phyloP scores from a whole-genome alignment of 495 filamentous ascomycete species.

The Tuber magnatum region DNA sequence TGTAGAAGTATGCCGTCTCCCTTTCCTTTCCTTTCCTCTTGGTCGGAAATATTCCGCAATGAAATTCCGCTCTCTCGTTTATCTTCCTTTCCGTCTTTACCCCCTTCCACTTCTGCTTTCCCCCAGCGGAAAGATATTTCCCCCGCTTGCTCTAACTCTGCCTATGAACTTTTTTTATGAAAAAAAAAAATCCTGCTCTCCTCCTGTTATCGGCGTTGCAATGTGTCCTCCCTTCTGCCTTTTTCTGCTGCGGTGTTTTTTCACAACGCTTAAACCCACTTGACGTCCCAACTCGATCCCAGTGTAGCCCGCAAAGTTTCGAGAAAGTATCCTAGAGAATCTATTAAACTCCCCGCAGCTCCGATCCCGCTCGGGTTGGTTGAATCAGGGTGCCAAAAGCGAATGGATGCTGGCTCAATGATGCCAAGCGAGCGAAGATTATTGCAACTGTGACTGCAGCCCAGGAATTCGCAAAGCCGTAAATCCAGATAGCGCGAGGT shows the following conservation, averaged over 20 bases:
- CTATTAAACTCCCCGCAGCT: conserved; percentile 21
- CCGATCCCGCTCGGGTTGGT: conserved; percentile 25
- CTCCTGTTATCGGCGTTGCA: conserved; percentile 26
- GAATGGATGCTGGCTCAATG: conserved; percentile 34
- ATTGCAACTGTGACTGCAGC: conserved; percentile 35
- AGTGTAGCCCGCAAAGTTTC: conserved; percentile 2
- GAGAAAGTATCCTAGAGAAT: conserved; percentile 12
- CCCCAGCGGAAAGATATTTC: conserved; percentile 32
- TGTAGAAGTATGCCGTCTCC: conserved; percentile 30
- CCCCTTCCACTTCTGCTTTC: conserved; percentile 12
- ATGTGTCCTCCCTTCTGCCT: conserved; percentile 22
- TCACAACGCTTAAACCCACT: conserved; percentile 11
- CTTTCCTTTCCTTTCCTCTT: conserved; percentile 20
- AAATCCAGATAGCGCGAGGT: conserved; percentile 34
- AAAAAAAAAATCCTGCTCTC: conserved; percentile 24
- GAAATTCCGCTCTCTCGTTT: conserved; percentile 6
- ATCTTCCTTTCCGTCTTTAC: conserved; percentile 8
- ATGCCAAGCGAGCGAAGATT: conserved; percentile 34
- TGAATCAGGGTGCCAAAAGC: conserved; percentile 35
- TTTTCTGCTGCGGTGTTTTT: neutral
- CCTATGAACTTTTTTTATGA: conserved; percentile 27
- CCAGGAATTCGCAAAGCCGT: conserved; percentile 29
- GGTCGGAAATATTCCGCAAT: neutral
- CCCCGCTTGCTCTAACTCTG: conserved; percentile 9
- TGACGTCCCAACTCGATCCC: conserved; percentile 19